Conservation (phyloP, 2,329 filamentous ascomycete genomes). For the Neofusicoccum laricinum region DNA sequence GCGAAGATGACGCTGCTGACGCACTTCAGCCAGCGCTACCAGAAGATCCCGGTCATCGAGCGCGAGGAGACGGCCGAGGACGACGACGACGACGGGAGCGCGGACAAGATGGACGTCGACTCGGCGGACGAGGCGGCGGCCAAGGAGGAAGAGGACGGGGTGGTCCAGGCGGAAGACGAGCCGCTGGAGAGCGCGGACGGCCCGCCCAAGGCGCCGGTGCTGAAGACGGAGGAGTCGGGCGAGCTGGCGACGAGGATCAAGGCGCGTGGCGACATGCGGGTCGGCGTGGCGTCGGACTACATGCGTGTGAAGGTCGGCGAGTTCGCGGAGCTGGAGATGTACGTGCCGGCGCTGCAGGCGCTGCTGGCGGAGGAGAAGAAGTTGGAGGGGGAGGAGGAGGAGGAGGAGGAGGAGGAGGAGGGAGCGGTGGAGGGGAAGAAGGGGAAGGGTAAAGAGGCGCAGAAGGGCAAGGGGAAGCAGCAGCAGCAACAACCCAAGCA, state of each 20-base stretch:
- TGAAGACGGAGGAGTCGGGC: background rate
- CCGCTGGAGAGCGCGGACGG: constrained; percentile 24
- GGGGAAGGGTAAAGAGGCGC: constrained; percentile 22
- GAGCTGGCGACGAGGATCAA: constrained; percentile 26
- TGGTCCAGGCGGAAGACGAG: background rate
- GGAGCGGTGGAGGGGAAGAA: constrained; percentile 12
- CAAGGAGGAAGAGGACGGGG: constrained; percentile 18
- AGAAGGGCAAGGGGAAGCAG: background rate
- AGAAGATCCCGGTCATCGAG: constrained; percentile 63
- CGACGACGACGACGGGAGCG: constrained; percentile 27
- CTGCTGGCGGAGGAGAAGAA: constrained; percentile 43
- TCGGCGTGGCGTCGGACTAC: constrained; percentile 74
- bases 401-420: background rate
- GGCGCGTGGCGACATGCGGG: constrained; percentile 54
- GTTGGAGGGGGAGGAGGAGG: background rate
- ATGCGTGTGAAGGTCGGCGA: constrained; percentile 72
- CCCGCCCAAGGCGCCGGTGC: background rate
- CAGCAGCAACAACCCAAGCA: background rate
- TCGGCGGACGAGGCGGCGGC: constrained; percentile 21
- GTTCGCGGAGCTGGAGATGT: constrained; percentile 64
- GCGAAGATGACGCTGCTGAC: constrained; percentile 81
- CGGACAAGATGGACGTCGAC: constrained; percentile 26
- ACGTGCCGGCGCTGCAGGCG: constrained; percentile 57
- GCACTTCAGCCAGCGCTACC: constrained; percentile 93
- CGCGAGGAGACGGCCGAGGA: constrained; percentile 29